Conservation (phyloP, 805 yeast genomes). For the Candida saitoana region DNA sequence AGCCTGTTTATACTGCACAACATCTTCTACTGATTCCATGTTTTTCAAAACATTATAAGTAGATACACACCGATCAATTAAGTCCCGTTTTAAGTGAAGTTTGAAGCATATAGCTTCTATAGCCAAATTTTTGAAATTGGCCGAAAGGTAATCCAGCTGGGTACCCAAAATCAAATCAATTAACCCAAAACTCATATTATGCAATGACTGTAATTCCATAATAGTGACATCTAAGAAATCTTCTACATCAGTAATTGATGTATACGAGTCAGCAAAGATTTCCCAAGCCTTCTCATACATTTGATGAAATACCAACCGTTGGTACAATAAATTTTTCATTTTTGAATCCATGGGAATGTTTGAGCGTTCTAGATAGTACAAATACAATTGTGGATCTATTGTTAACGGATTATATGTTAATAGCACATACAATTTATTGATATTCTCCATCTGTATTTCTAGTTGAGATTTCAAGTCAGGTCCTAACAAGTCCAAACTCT, state of each 20-base stretch:
- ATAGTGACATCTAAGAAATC: conserved; percentile 29
- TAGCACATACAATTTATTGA: conserved; percentile 25
- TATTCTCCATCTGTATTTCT: conserved; percentile 22
- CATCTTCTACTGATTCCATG: neutral
- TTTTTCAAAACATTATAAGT: neutral
- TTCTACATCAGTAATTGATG: conserved; percentile 34
- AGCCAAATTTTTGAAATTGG: conserved; percentile 14
- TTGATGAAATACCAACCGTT: conserved; percentile 28
- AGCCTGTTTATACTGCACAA: neutral
- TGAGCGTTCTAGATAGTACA: conserved; percentile 14
- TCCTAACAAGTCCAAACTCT: conserved; percentile 6
- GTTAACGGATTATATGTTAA: conserved; percentile 29
- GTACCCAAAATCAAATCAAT: conserved; percentile 23
- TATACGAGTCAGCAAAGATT: conserved; percentile 19
- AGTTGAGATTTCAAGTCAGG: conserved; percentile 17
- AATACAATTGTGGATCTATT: conserved; percentile 27
- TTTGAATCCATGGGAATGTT: conserved; percentile 17
- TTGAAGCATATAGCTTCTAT: conserved; percentile 17
- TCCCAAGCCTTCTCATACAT: conserved; percentile 30
- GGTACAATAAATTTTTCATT: conserved; percentile 19
- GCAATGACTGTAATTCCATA: conserved; percentile 13
- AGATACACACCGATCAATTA: conserved; percentile 5
- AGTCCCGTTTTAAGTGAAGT: conserved; percentile 6
- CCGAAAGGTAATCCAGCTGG: conserved; percentile 9
- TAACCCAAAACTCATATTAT: conserved; percentile 22